Evolutionary conservation across 169 alveolate species (phyloP).

Genomic region (Perkinsus marinus): DNA sequence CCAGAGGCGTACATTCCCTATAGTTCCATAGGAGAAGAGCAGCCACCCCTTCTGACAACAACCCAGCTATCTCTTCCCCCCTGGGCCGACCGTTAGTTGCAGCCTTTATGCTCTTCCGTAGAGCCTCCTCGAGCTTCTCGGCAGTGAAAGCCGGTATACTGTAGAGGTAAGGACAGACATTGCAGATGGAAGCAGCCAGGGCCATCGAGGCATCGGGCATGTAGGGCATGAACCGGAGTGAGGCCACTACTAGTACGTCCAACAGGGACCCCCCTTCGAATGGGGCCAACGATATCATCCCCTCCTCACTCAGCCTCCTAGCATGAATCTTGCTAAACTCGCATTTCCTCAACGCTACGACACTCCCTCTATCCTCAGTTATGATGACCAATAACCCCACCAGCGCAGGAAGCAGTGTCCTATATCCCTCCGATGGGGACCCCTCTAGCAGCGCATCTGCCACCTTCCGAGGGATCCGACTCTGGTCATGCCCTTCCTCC

Average conservation of each 20-base stretch:
- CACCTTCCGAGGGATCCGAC: background rate
- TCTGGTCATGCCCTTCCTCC: too few relatives aligned
- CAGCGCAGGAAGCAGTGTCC: background rate
- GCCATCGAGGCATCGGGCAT: background rate
- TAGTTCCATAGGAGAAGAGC: background rate
- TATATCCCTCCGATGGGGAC: background rate
- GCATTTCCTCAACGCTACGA: background rate
- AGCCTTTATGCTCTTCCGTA: background rate
- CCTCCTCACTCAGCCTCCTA: background rate
- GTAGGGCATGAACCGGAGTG: background rate
- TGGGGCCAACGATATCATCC: background rate
- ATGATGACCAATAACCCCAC: background rate
- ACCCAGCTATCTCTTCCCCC: background rate
- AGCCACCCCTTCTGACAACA: background rate
- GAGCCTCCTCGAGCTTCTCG: background rate
- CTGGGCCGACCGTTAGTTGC: background rate
- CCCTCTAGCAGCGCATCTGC: background rate
- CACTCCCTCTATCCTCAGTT: background rate
- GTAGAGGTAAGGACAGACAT: background rate
- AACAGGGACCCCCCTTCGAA: background rate
- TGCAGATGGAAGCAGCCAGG: background rate
- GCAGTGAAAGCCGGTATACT: background rate
- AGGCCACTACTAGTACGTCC: background rate
- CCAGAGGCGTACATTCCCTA: background rate
- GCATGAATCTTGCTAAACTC: background rate